Conservation (phyloP, 768 basidiomycete genomes). For the Rhizopogon roseolus region DNA sequence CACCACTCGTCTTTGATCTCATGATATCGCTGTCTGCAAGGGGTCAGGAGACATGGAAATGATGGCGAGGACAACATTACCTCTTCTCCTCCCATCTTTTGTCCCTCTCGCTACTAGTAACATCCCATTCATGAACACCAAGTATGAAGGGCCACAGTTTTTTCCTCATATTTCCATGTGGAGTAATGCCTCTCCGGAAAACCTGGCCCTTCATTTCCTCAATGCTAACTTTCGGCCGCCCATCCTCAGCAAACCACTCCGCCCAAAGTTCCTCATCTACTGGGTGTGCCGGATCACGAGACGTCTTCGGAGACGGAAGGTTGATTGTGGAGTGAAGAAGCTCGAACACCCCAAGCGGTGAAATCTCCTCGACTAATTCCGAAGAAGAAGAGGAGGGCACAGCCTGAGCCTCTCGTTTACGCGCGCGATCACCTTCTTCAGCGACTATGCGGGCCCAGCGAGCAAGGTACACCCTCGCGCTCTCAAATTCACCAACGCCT, state of each 20-base stretch:
- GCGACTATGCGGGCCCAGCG: slow-evolving; percentile 97
- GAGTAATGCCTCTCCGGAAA: slow-evolving; percentile 67
- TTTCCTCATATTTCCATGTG: slow-evolving; percentile 53
- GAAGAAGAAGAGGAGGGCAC: slow-evolving; percentile 45
- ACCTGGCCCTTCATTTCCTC: slow-evolving; percentile 75
- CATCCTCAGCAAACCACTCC: slow-evolving; percentile 74
- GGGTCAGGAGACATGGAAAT: neutral
- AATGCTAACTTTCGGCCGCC: slow-evolving; percentile 55
- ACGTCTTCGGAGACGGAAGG: slow-evolving; percentile 76
- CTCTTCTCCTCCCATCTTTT: slow-evolving; percentile 58
- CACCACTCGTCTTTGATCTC: slow-evolving; percentile 78
- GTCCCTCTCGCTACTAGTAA: slow-evolving; percentile 55
- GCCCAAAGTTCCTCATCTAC: slow-evolving; percentile 70
- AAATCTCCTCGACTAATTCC: slow-evolving; percentile 54
- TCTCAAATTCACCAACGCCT: slow-evolving; percentile 94
- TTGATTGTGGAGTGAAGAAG: slow-evolving; percentile 74
- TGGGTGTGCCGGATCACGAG: slow-evolving; percentile 76
- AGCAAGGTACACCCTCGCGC: slow-evolving; percentile 92
- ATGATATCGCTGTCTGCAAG: slow-evolving; percentile 61
- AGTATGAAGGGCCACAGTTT: slow-evolving; percentile 90
- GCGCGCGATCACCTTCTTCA: slow-evolving; percentile 92
- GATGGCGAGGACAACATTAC: slow-evolving; percentile 30
- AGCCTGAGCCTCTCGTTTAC: slow-evolving; percentile 73
- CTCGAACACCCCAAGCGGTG: slow-evolving; percentile 85
- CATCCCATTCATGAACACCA: slow-evolving; percentile 80